Conservation (phyloP, 2,329 filamentous ascomycete genomes). For the Leptographium wingfieldii region DNA sequence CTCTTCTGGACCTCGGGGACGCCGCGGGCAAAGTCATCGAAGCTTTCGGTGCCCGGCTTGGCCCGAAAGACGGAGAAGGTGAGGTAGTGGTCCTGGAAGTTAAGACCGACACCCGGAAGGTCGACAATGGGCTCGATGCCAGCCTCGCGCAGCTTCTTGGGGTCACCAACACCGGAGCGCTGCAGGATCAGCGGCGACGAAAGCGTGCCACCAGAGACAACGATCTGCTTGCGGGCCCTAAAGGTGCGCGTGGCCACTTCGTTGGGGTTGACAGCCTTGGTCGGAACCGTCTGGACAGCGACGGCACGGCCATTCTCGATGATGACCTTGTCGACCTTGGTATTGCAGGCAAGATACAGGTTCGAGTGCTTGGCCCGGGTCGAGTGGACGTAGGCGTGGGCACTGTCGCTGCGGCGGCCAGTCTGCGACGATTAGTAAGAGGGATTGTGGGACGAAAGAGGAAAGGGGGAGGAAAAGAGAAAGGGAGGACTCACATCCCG, state of each 20-base stretch:
- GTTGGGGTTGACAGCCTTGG: conserved; percentile 38
- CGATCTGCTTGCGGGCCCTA: conserved; percentile 59
- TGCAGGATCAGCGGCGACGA: conserved; percentile 65
- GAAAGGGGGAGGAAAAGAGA: neutral
- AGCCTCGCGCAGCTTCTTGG: conserved; percentile 54
- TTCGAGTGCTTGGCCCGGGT: conserved; percentile 59
- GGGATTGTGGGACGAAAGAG: neutral
- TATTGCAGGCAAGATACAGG: conserved; percentile 60
- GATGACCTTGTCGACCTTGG: conserved; percentile 66
- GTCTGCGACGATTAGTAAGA: conserved; percentile 25
- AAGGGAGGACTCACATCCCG: conserved; percentile 32
- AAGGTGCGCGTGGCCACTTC: conserved; percentile 42
- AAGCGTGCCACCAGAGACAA: conserved; percentile 60
- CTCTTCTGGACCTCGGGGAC: conserved; percentile 59
- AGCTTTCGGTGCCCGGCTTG: conserved; percentile 63
- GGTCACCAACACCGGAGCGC: conserved; percentile 61
- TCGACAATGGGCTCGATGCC: conserved; percentile 59
- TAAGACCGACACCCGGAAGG: conserved; percentile 60
- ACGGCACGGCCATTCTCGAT: conserved; percentile 61
- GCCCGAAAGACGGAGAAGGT: conserved; percentile 60
- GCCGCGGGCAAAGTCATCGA: conserved; percentile 68
- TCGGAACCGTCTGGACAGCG: conserved; percentile 56
- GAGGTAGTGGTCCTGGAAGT: conserved; percentile 67
- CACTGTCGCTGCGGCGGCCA: conserved; percentile 63
- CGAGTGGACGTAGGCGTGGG: conserved; percentile 66